Evolutionary conservation across 257 asterid genomes (phyloP).

Genomic region (Lycium barbarum): DNA sequence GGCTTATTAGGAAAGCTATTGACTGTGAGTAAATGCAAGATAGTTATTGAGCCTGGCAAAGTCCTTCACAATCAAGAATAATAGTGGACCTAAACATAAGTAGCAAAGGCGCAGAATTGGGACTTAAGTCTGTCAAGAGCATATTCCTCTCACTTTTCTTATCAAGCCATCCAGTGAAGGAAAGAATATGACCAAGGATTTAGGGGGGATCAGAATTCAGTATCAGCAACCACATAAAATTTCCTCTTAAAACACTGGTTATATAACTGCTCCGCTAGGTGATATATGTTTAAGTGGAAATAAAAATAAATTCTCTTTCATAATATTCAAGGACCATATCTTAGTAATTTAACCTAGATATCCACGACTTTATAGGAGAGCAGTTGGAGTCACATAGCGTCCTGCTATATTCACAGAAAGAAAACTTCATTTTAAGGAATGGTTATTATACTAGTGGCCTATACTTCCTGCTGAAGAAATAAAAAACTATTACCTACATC

Average conservation of each 20-base stretch:
- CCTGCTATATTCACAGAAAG: background rate
- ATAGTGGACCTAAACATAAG: background rate
- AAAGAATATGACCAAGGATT: background rate
- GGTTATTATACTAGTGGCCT: background rate
- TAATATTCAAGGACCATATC: background rate
- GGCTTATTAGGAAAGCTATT: background rate
- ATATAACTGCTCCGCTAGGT: background rate
- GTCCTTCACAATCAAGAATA: background rate
- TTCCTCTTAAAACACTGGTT: background rate
- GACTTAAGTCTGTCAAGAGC: background rate
- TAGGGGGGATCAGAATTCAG: background rate
- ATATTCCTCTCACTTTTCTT: background rate
- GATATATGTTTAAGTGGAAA: background rate
- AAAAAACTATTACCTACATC: too few relatives aligned
- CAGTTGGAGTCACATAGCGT: background rate
- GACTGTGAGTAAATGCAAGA: background rate
- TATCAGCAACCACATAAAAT: background rate
- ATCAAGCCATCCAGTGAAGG: background rate
- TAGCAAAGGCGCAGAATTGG: background rate
- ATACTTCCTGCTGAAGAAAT: background rate
- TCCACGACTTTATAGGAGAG: too few relatives aligned
- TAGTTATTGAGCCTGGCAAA: constrained; percentile 6
- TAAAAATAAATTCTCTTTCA: background rate
- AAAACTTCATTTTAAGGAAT: background rate
- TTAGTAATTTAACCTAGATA: background rate